A percentile compares a stretch with the other conserved stretches of the same genome.
phyloP scores from a whole-genome alignment of 83 land plant species.

The Larix sibirica region DNA sequence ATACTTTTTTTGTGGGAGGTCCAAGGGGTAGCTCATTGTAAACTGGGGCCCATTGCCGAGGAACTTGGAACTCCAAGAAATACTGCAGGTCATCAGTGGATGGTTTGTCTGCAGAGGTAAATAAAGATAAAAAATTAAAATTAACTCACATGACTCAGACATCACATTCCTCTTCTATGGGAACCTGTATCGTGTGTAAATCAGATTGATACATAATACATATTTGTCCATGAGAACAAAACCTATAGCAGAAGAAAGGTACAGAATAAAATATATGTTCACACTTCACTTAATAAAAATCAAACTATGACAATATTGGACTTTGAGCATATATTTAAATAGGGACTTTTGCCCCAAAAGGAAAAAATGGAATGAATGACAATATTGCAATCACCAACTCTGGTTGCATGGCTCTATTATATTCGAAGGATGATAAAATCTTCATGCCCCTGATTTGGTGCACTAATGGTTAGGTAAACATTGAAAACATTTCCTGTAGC shows the following conservation, averaged over 20 bases:
- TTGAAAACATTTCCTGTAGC: not conserved
- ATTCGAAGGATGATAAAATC: not conserved
- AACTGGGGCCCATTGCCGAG: conserved; percentile 81
- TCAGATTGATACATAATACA: not conserved
- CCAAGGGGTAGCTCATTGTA: conserved; percentile 81
- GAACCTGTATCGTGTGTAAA: not conserved
- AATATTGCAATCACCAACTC: not conserved
- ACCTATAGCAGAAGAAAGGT: not conserved
- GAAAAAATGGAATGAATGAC: not conserved
- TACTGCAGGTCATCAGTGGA: conserved; percentile 70
- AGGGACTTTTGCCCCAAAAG: not conserved
- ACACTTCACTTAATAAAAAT: not conserved
- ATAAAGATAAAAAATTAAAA: not conserved
- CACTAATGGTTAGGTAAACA: too few relatives aligned
- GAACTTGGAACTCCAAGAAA: conserved; percentile 92
- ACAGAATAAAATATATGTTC: not conserved
- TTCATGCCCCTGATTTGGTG: not conserved
- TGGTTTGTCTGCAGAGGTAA: conserved; percentile 69
- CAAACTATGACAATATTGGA: not conserved
- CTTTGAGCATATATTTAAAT: not conserved
- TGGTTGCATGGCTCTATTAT: too few relatives aligned
- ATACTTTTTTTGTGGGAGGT: conserved; percentile 46
- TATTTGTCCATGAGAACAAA: not conserved
- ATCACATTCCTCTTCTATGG: not conserved
- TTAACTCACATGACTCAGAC: not conserved